Evolutionary conservation across 495 filamentous ascomycete species (phyloP), one percentile per base, ranked within the genome.

Genomic region (Penicillium desertorum): DNA sequence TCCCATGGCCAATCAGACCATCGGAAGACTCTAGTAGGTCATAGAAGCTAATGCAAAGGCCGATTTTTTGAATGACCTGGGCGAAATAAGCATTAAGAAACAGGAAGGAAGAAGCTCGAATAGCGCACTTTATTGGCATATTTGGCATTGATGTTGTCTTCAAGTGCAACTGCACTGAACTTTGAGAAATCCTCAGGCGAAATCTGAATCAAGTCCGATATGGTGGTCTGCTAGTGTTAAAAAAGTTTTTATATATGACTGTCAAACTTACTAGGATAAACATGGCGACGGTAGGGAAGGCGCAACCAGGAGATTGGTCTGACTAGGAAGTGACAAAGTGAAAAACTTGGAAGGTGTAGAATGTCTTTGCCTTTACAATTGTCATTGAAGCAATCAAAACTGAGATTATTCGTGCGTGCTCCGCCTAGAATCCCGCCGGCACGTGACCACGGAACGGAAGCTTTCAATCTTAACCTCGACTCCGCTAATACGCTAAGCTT

Each of bases 71-170:
- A 47, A 88, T 83, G 8, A 86, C 81, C 82, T 84, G 57, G 17
- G 45, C 27, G 9, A 29, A 20, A 30, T 62, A 30, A 62, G 62
- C 23, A 56, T 56, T 22, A 45, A 45, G 16, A 16, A 19, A 16
- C 17, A 2, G 14, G 14, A 34, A 41, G 49, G 6, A 8, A 30
- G 5, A 37, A 22, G n/a, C 12, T 22, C 5, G n/a, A 49, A 47
- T 8, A 3, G 55, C 77, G 55, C 49, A 91, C 88, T 72, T 91
- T 93, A 77, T 98, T 95, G 51, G 93, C 85, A 72, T 96, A 98
- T 75, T 98, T 98, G 54, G 84, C 81, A 63, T 98, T 96, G 75
- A 98, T 92, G 60, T 89, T 90, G 70, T 98, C 92, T 72, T 96
- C 90, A 57, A 98, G 86, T 2, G 90, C 89, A 34, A 87, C 81